phyloP scores from a whole-genome alignment of 2,329 filamentous ascomycete genomes.

The Aspergillus eucalypticola region DNA sequence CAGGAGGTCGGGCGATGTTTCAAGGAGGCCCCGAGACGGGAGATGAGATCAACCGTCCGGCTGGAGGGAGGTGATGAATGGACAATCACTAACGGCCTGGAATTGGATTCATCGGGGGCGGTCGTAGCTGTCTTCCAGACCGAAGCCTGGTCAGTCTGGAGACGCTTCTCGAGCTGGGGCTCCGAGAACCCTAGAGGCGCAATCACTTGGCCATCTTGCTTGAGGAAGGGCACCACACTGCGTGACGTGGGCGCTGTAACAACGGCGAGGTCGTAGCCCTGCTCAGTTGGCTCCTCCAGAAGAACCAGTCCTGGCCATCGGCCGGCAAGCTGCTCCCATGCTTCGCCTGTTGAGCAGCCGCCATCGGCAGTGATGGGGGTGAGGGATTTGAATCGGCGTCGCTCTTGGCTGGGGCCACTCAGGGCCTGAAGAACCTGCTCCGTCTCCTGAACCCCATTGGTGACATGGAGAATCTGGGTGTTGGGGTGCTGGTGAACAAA shows the following conservation, averaged over 20 bases:
- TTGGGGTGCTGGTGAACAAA: not conserved
- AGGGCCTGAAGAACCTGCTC: not conserved
- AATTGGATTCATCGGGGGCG: not conserved
- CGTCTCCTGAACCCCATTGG: not conserved
- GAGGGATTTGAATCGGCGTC: not conserved
- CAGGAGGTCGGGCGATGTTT: not conserved
- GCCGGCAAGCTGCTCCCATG: not conserved
- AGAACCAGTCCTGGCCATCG: not conserved
- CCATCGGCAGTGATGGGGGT: not conserved
- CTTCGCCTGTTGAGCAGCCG: not conserved
- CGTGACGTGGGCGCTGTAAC: not conserved
- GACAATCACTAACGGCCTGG: not conserved
- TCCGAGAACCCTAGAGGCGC: not conserved
- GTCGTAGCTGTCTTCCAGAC: not conserved
- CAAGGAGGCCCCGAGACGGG: not conserved
- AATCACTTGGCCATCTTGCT: not conserved
- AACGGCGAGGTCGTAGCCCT: not conserved
- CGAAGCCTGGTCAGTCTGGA: not conserved
- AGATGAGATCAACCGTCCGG: not conserved
- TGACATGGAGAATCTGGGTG: not conserved
- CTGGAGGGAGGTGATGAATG: not conserved
- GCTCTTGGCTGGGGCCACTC: not conserved
- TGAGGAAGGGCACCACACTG: not conserved
- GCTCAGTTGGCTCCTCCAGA: not conserved
- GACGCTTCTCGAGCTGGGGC: not conserved